Evolutionary conservation across 495 filamentous ascomycete species (phyloP).

Genomic region (Hyaloscypha bicolor): DNA sequence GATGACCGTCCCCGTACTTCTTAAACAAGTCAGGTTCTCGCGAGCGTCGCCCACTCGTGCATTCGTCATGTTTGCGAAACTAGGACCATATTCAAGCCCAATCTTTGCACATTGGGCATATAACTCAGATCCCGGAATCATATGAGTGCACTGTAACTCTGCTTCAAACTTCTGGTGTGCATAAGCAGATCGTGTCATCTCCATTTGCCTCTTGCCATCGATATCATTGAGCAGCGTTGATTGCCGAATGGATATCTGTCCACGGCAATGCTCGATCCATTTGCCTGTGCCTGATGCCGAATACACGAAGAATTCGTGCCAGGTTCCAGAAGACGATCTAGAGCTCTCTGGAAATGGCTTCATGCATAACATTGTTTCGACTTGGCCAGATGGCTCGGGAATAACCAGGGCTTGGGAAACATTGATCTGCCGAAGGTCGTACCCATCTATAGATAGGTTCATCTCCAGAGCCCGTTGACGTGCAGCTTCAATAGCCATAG

Average conservation of each 20-base stretch:
- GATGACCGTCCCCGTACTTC: conserved; percentile 22
- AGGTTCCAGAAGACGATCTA: conserved; percentile 20
- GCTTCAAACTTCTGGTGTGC: conserved; percentile 3
- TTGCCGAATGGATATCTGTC: conserved; percentile 30
- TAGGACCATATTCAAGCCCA: conserved; percentile 9
- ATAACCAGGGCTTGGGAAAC: conserved; percentile 40
- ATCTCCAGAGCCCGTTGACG: conserved; percentile 38
- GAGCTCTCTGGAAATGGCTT: conserved; percentile 23
- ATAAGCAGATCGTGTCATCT: conserved; percentile 2
- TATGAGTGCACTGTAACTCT: conserved; percentile 6
- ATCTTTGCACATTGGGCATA: conserved; percentile 5
- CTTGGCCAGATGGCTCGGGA: conserved; percentile 13
- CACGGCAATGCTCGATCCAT: conserved; percentile 29
- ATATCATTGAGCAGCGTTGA: conserved; percentile 15
- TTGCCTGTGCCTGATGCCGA: conserved; percentile 20
- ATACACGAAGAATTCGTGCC: conserved; percentile 29
- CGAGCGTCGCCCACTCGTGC: background rate
- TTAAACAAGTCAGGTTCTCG: background rate
- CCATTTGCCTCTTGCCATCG: background rate
- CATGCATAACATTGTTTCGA: conserved; percentile 24
- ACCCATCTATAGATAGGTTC: conserved; percentile 26
- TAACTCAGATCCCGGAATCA: conserved; percentile 8
- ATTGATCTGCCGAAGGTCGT: conserved; percentile 25
- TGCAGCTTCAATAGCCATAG: conserved; percentile 45
- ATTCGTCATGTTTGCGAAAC: conserved; percentile 8